phyloP scores from a whole-genome alignment of 1,284 basidiomycete genomes.

The Trichosporon ovoides region DNA sequence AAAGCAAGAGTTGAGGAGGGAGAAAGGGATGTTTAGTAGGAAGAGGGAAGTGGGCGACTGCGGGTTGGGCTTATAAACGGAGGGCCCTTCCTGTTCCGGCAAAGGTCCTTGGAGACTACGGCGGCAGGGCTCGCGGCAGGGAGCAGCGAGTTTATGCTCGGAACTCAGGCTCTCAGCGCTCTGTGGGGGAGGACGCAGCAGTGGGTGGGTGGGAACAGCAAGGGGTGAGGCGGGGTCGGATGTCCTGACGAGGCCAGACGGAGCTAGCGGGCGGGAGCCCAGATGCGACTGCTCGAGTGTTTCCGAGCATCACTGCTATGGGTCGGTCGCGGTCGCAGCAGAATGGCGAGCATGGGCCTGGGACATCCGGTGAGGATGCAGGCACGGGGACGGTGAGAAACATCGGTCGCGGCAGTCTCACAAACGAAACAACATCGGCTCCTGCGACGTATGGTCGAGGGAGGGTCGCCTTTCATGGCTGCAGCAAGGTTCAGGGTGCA shows the following conservation, averaged over 20 bases:
- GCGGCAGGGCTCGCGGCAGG: too few species aligned
- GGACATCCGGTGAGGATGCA: background rate
- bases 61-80: slow-evolving; percentile 4
- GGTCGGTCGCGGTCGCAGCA: too few species aligned
- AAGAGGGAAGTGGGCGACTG: slow-evolving; percentile 1
- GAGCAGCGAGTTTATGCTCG: too few species aligned
- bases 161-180: too few species aligned
- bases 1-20: background rate
- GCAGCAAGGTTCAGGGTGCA: background rate
- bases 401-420: slow-evolving; percentile 3
- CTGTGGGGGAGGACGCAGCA: too few species aligned
- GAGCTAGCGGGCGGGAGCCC: too few species aligned
- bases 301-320: too few species aligned
- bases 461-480: background rate
- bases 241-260: too few species aligned
- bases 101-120: background rate
- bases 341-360: too few species aligned
- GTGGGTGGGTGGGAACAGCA: too few species aligned
- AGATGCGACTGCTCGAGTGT: too few species aligned
- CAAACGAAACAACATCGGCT: background rate
- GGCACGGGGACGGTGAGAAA: background rate
- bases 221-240: too few species aligned
- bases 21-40: background rate
- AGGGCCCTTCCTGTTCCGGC: background rate
- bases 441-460: slow-evolving; percentile 1